Percentiles rank a stretch among this genome's conserved stretches.
Conservation (phyloP, 306 rosid species). For the Purshia tridentata region DNA sequence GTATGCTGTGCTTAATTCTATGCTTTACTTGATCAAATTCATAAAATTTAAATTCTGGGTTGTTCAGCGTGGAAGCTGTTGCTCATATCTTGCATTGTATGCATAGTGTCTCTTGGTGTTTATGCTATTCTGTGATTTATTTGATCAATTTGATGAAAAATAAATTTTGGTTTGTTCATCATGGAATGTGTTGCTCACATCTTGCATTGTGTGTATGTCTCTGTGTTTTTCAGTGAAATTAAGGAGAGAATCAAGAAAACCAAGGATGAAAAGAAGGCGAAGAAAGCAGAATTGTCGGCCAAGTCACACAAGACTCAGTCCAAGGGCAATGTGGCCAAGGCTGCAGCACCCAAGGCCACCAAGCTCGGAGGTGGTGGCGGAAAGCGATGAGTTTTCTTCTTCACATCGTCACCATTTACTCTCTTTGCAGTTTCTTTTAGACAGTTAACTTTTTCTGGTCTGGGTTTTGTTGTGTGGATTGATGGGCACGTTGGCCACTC, state of each 20-base stretch:
- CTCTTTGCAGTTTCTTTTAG: background rate
- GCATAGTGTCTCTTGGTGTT: background rate
- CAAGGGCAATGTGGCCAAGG: slow-evolving; percentile 40
- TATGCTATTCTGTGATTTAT: background rate
- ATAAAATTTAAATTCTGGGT: background rate
- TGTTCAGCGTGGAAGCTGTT: background rate
- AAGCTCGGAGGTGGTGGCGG: slow-evolving; percentile 60
- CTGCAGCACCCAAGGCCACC: slow-evolving; percentile 43
- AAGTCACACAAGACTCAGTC: slow-evolving; percentile 36
- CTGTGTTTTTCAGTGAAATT: slow-evolving; percentile 33
- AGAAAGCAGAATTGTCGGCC: slow-evolving; percentile 42
- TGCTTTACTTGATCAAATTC: background rate
- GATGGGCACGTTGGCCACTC: slow-evolving; percentile 19
- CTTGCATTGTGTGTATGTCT: background rate
- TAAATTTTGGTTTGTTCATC: background rate
- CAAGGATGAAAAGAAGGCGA: slow-evolving; percentile 52
- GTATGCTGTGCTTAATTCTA: slow-evolving; percentile 9
- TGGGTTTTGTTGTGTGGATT: slow-evolving; percentile 11
- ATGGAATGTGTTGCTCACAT: background rate
- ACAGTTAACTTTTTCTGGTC: background rate
- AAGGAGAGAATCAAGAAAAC: slow-evolving; percentile 53
- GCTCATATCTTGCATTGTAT: background rate
- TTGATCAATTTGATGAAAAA: background rate
- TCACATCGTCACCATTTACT: background rate
- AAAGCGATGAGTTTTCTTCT: slow-evolving; percentile 35